Evolutionary conservation across 1,284 basidiomycete species (phyloP), one percentile per base, ranked within the genome.

Genomic region (Inonotus hispidus): DNA sequence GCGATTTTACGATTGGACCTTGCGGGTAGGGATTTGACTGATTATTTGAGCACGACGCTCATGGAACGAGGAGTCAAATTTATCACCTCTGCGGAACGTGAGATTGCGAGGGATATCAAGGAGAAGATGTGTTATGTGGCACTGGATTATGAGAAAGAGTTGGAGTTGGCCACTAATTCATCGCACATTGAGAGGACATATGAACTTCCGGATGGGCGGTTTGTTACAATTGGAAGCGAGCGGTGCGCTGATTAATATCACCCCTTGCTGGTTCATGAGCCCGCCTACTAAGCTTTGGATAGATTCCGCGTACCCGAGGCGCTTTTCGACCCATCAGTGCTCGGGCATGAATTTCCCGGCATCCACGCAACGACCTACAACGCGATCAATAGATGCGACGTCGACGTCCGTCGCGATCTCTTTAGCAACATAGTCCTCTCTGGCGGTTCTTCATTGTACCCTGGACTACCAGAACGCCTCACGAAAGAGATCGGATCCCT

Each of bases 301-400:
- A 90, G 88, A 68, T 98, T 98, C 95, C 93, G 95, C 73, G 90
- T 91, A 66, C 94, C 96, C 63, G 96, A 98, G 76, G 93, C 93
- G 50, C 88, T 98, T 71, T 98, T 98, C 93, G 92, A 97, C 80
- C 95, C 95, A 59, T 82, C 90, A 56, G 87, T 98, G 82, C 82
- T 98, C 62, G 95, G 95, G 71, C 87, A 95, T 60, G 95, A 98
- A 79, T 86, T 93, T 63, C 82, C 88, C 65, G 95, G 95, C 84
- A 94, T 98, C 71, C 94, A 98, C 77, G 93, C 97, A 80, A 95
- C 92, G 50, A 93, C 93, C 86, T 96, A 94, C 83, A 96, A 96
- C 84, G 89, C 88, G 11, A 89, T 90, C 77, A 82, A 82, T 78
- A 89, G 88, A 75, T 90, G 88, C 68, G 88, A 91, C 73, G 78